These are phyloP conservation scores for Starmerella vaccinii DNA, from an alignment of 805 yeast species.

Conservation along the genomic window DNA sequence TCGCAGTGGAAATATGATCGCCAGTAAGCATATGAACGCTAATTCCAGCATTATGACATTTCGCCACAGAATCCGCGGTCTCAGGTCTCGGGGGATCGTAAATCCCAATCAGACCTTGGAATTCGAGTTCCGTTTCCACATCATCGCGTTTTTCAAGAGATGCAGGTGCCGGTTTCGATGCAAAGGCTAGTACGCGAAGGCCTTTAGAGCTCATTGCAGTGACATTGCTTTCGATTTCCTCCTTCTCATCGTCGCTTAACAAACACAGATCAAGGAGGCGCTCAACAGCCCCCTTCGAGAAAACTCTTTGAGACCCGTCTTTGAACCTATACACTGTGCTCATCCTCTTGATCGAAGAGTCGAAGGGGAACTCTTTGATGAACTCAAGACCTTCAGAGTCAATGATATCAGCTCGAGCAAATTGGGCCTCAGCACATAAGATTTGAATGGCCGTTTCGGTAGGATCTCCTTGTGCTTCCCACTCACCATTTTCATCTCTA, in stretches of 20 bases:
- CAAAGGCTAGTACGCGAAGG: conserved; percentile 64
- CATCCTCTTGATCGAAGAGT: conserved; percentile 66
- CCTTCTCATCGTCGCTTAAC: conserved; percentile 35
- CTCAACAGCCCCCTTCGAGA: conserved; percentile 71
- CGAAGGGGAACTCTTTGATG: conserved; percentile 61
- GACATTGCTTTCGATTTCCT: conserved; percentile 45
- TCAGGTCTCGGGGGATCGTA: conserved; percentile 73
- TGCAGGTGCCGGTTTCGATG: conserved; percentile 33
- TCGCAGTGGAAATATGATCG: conserved; percentile 69
- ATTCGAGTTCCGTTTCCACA: conserved; percentile 46
- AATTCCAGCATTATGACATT: conserved; percentile 65
- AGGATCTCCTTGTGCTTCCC: conserved; percentile 84
- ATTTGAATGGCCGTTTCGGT: conserved; percentile 85
- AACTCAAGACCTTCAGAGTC: conserved; percentile 28
- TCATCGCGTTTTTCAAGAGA: conserved; percentile 29
- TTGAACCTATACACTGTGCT: conserved; percentile 43
- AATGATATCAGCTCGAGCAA: conserved; percentile 19
- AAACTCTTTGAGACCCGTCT: conserved; percentile 32
- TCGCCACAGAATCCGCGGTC: conserved; percentile 52
- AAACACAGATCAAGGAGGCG: conserved; percentile 48
- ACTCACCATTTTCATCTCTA: conserved; percentile 37
- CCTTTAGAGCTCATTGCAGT: conserved; percentile 53
- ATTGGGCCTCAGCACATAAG: conserved; percentile 50
- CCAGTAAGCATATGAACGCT: conserved; percentile 76
- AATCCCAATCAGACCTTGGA: conserved; percentile 63